Evolutionary conservation across 441 rosid species (phyloP), one percentile per base, ranked within the genome.

Genomic region (Omphalea diandra): DNA sequence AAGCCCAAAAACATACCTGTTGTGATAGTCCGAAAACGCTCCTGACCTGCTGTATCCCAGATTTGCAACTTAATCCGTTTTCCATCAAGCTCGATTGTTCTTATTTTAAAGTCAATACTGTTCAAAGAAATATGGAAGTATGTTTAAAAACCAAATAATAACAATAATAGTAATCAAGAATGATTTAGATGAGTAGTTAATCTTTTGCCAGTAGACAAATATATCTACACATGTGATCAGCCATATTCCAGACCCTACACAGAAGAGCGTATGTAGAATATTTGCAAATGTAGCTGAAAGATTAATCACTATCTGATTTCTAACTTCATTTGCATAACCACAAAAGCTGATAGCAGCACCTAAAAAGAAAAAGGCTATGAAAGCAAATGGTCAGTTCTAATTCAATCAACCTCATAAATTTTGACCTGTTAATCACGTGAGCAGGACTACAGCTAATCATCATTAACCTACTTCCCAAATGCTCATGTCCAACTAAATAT

Each of bases 1-100:
- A 63, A 52, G 24, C 46, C 36, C 50, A 74, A 65, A 53, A 46
- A 82, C 82, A 76, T 47, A 91, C 97, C 96, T n/a, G 96, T 90
- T 68, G n/a, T n/a, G n/a, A n/a, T n/a, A n/a, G n/a, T n/a, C n/a
- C n/a, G n/a, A n/a, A n/a, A n/a, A n/a, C n/a, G n/a, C n/a, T n/a
- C n/a, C n/a, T n/a, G n/a, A n/a, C n/a, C n/a, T n/a, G n/a, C n/a
- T n/a, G n/a, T n/a, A n/a, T n/a, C n/a, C n/a, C n/a, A n/a, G n/a
- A n/a, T n/a, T n/a, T n/a, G n/a, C n/a, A n/a, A n/a, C n/a, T n/a
- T n/a, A n/a, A n/a, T n/a, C n/a, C n/a, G n/a, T n/a, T n/a, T n/a
- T n/a, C n/a, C n/a, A n/a, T n/a, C n/a, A n/a, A n/a, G n/a, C n/a
- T n/a, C n/a, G n/a, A n/a, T n/a, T n/a, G n/a, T n/a, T n/a, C n/a